A percentile compares a stretch with the other conserved stretches of the same genome.
phyloP scores from a whole-genome alignment of 2,329 filamentous ascomycete species.

The Aspergillus phoenicis region DNA sequence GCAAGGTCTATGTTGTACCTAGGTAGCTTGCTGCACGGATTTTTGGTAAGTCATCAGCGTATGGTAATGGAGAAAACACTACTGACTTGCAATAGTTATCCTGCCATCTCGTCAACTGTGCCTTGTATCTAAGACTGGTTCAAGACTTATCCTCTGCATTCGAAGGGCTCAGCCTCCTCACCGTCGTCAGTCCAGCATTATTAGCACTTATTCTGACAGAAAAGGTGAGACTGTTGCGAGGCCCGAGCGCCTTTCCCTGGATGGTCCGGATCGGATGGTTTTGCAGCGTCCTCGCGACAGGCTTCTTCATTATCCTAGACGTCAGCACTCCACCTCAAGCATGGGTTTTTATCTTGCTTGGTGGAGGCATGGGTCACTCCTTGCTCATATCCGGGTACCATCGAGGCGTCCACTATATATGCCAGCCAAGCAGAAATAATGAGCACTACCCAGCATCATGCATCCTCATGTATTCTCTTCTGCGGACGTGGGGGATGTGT shows the following conservation, averaged over 20 bases:
- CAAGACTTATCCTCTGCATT: slow-evolving; percentile 35
- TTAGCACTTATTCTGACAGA: slow-evolving; percentile 25
- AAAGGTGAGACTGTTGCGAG: slow-evolving; percentile 15
- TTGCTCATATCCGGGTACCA: slow-evolving; percentile 47
- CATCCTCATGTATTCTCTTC: slow-evolving; percentile 44
- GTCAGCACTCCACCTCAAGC: slow-evolving; percentile 34
- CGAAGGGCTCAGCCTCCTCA: slow-evolving; percentile 44
- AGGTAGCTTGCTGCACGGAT: slow-evolving; percentile 45
- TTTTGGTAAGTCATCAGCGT: slow-evolving; percentile 41
- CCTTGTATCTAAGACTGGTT: slow-evolving; percentile 45
- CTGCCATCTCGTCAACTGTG: slow-evolving; percentile 46
- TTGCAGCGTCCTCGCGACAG: slow-evolving; percentile 39
- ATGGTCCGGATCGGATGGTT: slow-evolving; percentile 48
- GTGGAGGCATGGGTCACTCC: slow-evolving; percentile 48
- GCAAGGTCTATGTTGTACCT: slow-evolving; percentile 44
- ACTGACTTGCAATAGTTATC: slow-evolving; percentile 37
- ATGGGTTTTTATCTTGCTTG: slow-evolving; percentile 42
- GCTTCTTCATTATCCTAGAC: slow-evolving; percentile 43
- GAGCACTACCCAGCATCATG: slow-evolving; percentile 16
- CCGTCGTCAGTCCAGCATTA: slow-evolving; percentile 35
- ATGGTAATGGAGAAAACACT: background rate
- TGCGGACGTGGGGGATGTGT: slow-evolving; percentile 49
- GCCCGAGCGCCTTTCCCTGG: slow-evolving; percentile 37
- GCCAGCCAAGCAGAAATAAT: slow-evolving; percentile 18
- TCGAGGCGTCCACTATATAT: slow-evolving; percentile 37